Evolutionary conservation across 2,329 filamentous ascomycete genomes (phyloP).

Genomic region (Paecilomyces variotii): DNA sequence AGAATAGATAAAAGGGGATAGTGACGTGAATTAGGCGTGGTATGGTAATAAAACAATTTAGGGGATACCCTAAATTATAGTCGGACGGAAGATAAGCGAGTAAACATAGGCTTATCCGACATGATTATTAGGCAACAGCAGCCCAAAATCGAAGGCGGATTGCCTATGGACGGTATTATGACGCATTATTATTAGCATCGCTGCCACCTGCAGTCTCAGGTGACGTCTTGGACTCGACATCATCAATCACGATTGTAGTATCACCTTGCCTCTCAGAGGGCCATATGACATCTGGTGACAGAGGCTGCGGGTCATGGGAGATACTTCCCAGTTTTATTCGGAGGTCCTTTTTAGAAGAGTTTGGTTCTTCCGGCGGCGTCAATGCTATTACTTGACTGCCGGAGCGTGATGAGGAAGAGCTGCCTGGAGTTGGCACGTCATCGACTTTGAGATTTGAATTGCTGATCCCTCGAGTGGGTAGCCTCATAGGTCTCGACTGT

Average conservation of each 20-base stretch:
- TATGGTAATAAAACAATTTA: background rate
- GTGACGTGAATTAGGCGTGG: background rate
- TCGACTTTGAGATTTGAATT: conserved; percentile 16
- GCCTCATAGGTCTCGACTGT: conserved; percentile 19
- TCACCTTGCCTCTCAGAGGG: background rate
- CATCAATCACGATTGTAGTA: background rate
- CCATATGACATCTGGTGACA: background rate
- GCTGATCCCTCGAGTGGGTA: conserved; percentile 21
- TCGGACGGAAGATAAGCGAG: background rate
- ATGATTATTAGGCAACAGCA: background rate
- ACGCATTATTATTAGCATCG: background rate
- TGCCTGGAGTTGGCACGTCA: conserved; percentile 17
- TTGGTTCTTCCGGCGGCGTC: background rate
- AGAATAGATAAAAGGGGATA: background rate
- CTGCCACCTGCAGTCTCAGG: background rate
- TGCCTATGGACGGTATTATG: background rate
- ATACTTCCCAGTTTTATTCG: background rate
- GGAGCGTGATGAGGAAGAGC: conserved; percentile 17
- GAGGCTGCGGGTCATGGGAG: background rate
- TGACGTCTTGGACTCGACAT: background rate
- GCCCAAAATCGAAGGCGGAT: background rate
- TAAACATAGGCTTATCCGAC: background rate
- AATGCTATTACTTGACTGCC: conserved; percentile 12
- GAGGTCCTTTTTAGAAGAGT: background rate
- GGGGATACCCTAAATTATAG: background rate